A percentile compares a stretch with the other conserved stretches of the same genome.
These are phyloP conservation scores for Penicillium dipodomyicola DNA, from an alignment of 495 filamentous ascomycete genomes.

Conservation along the genomic window DNA sequence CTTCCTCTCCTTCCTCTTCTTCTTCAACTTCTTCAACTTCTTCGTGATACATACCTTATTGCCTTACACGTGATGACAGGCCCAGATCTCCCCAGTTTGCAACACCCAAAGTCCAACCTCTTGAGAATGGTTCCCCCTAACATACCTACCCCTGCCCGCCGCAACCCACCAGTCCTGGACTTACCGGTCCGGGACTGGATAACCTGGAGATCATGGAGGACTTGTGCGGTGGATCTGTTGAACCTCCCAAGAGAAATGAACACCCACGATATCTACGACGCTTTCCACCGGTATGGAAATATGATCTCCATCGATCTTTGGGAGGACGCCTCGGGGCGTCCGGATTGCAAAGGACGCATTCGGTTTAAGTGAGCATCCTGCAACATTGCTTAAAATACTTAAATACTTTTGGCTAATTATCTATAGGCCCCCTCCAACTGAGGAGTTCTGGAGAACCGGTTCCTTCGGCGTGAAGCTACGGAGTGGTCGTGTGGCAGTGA, in stretches of 20 bases:
- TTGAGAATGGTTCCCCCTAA: neutral
- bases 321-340: constrained; percentile 32
- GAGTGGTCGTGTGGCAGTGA: constrained; percentile 11
- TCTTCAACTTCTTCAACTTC: neutral
- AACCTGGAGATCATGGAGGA: constrained; percentile 41
- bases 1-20: neutral
- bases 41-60: neutral
- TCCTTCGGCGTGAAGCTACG: constrained; percentile 29
- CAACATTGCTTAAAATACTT: neutral
- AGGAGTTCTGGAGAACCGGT: constrained; percentile 38
- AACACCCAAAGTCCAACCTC: neutral
- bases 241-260: constrained; percentile 34
- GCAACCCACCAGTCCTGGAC: no score
- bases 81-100: neutral
- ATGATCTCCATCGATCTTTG: constrained; percentile 46
- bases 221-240: constrained; percentile 35
- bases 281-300: constrained; percentile 41
- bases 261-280: constrained; percentile 37
- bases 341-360: constrained; percentile 33
- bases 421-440: constrained; percentile 41
- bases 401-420: constrained; percentile 5
- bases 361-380: constrained; percentile 41
- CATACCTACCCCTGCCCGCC: neutral
- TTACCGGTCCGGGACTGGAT: neutral
- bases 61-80: neutral